A percentile compares a stretch with the other conserved stretches of the same genome.
Evolutionary conservation across 106 monocot genomes (phyloP).

Genomic region (Dendrobium huoshanense): DNA sequence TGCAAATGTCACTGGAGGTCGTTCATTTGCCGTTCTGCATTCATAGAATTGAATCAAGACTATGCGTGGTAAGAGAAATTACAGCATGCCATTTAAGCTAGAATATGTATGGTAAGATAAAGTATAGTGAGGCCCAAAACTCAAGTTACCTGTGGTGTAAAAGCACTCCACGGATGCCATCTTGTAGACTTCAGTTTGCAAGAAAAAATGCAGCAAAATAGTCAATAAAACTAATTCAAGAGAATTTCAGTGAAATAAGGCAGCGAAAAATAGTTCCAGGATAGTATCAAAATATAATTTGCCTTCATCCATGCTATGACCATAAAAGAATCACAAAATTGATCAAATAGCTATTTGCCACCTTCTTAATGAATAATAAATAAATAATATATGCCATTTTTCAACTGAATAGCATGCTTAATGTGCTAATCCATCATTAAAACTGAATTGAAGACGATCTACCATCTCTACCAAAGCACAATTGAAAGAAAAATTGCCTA

Average conservation of each 20-base stretch:
- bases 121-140: background rate
- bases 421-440: no score
- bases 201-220: background rate
- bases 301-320: background rate
- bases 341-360: background rate
- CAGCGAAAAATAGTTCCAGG: background rate
- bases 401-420: background rate
- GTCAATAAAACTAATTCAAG: background rate
- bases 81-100: background rate
- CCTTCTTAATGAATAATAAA: background rate
- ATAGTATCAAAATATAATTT: background rate
- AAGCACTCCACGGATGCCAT: slow-evolving; percentile 80
- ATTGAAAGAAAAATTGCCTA: no score
- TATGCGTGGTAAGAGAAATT: background rate
- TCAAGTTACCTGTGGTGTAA: slow-evolving; percentile 67
- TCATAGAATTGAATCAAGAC: slow-evolving; percentile 4
- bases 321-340: slow-evolving; percentile 1
- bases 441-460: no score
- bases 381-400: background rate
- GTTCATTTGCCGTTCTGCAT: slow-evolving; percentile 55
- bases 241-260: background rate
- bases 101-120: background rate
- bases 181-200: slow-evolving; percentile 27
- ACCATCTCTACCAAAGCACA: no score
- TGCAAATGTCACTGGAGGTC: slow-evolving; percentile 79